Base-by-base conservation (phyloP, 208 protist species). In the Trypanosoma congolense region DNA sequence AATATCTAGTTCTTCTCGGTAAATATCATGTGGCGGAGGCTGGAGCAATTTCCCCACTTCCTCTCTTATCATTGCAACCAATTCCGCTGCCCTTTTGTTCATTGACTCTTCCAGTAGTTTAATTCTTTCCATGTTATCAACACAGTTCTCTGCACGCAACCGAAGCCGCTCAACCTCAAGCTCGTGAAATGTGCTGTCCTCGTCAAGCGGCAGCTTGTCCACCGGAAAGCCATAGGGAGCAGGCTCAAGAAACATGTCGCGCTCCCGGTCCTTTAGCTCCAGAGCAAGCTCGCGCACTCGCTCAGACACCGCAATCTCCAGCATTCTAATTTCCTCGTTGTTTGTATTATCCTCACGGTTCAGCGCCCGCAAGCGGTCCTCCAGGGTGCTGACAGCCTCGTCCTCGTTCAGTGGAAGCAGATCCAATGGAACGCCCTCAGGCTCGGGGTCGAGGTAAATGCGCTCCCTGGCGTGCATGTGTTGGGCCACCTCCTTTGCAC, bases 151-250 rank as follows among this genome's bases (percentile, higher is more conserved):
- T 18, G 70, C 77, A 18, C 74, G 61, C 44, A 82, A 53, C 18
- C 78, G 67, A 29, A 75, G 75, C 2, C 86, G 79, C 52, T 84
- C 43, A 33, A 85, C 38, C 59, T 93, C 81, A 46, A 79, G 44
- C 19, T 60, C 49, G 9, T 51, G 36, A 46, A 70, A 70, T n/a
- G 22, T 45, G n/a, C 49, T 22, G 18, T 87, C 80, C 2, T 70
- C 55, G 33, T 69, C 61, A 31, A 87, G 58, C 2, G 72, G 66
- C 1, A 87, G 47, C 14, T 80, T 18, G 33, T 74, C 73, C 19
- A 61, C 53, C 0, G 80, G 66, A 18, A 87, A 59, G 22, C 80
- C 80, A 50, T 52, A 29, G 9, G 77, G 68, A 45, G 48, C 59
- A 21, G 61, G 55, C n/a, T 73, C 61, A 43, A 93, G 70, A 62